These are phyloP conservation scores for Tulasnella sp. DNA, from an alignment of 768 basidiomycete species.

Conservation along the genomic window DNA sequence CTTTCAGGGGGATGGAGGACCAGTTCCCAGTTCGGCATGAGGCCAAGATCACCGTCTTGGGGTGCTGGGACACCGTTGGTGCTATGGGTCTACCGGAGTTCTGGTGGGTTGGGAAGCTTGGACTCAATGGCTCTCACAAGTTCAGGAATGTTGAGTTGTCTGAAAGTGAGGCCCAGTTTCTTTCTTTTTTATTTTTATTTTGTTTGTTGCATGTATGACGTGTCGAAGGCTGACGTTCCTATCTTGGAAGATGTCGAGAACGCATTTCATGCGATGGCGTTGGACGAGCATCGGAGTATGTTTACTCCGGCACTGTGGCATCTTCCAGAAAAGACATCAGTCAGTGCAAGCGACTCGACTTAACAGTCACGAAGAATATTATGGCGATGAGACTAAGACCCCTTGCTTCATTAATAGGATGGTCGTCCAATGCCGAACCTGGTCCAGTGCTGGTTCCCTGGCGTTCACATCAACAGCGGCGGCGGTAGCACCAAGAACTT, in stretches of 20 bases:
- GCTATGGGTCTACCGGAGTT: constrained; percentile 74
- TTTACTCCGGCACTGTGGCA: constrained; percentile 15
- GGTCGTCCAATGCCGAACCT: too few species aligned
- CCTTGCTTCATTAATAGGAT: too few species aligned
- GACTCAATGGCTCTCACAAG: too few species aligned
- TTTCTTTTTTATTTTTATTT: neutral
- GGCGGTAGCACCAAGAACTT: too few species aligned
- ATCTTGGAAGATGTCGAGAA: constrained; percentile 14
- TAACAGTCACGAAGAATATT: too few species aligned
- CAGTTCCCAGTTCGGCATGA: too few species aligned
- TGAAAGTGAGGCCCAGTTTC: neutral
- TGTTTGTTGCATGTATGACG: neutral
- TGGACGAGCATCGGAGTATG: constrained; percentile 23
- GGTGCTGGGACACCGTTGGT: constrained; percentile 57
- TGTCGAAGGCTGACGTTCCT: too few species aligned
- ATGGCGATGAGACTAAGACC: too few species aligned
- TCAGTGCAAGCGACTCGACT: too few species aligned
- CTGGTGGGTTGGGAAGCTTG: constrained; percentile 35
- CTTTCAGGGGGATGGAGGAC: too few species aligned
- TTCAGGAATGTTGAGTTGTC: neutral
- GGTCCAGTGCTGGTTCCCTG: too few species aligned
- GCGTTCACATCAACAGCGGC: too few species aligned
- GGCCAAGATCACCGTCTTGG: constrained; percentile 55
- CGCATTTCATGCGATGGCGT: constrained; percentile 23
- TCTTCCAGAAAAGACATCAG: neutral